These are phyloP conservation scores for Geotrichum cucujoidarum DNA, from an alignment of 1,139 yeast genomes.

Conservation along the genomic window DNA sequence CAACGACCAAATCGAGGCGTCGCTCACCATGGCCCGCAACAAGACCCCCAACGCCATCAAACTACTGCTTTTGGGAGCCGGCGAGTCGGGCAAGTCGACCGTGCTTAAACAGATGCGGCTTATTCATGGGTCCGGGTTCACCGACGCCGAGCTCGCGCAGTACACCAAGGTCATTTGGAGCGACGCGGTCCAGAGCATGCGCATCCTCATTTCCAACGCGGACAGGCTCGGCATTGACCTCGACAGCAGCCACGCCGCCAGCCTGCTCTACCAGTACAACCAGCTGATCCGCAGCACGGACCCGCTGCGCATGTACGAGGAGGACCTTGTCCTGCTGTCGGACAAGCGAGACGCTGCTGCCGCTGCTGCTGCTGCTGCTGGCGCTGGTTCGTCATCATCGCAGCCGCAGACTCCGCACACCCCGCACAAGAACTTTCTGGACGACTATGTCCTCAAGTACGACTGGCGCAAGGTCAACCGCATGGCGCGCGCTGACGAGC, in stretches of 20 bases:
- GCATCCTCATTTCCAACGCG: slow-evolving; percentile 54
- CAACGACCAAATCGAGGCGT: slow-evolving; percentile 65
- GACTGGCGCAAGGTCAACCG: slow-evolving; percentile 12
- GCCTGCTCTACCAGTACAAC: slow-evolving; percentile 11
- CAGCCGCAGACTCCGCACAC: background rate
- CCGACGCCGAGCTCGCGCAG: slow-evolving; percentile 70
- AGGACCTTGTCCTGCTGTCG: slow-evolving; percentile 13
- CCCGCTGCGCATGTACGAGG: slow-evolving; percentile 18
- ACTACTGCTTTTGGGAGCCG: slow-evolving; percentile 79
- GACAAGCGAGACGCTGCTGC: background rate
- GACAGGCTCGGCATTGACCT: slow-evolving; percentile 25
- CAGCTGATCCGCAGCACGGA: slow-evolving; percentile 15
- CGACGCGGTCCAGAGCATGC: slow-evolving; percentile 86
- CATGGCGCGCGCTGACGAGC: background rate
- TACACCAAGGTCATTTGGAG: slow-evolving; percentile 93
- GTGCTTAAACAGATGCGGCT: slow-evolving; percentile 89
- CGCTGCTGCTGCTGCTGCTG: background rate
- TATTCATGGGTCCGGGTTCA: slow-evolving; percentile 81
- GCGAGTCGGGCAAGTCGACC: slow-evolving; percentile 95
- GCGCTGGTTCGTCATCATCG: no score
- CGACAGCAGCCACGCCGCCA: slow-evolving; percentile 22
- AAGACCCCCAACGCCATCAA: slow-evolving; percentile 41
- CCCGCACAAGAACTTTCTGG: slow-evolving; percentile 10
- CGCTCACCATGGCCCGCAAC: slow-evolving; percentile 51
- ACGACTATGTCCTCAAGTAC: slow-evolving; percentile 20